These are phyloP conservation scores for Fusarium albosuccineum DNA, from an alignment of 2,329 filamentous ascomycete genomes.

Conservation along the genomic window DNA sequence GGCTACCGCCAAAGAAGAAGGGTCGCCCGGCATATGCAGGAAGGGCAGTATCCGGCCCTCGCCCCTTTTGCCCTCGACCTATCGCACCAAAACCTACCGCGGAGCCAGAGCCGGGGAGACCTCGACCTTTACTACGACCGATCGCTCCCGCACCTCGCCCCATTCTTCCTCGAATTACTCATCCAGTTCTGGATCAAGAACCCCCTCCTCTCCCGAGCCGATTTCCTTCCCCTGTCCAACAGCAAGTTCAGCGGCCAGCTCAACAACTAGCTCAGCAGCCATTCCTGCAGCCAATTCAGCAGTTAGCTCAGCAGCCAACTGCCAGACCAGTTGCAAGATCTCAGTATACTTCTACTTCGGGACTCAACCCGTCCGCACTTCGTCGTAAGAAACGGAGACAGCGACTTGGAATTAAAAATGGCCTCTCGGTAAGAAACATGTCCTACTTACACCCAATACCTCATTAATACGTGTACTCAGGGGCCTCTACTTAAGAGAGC, in stretches of 20 bases:
- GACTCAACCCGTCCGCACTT: background rate
- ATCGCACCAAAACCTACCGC: conserved; percentile 49
- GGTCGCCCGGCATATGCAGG: conserved; percentile 61
- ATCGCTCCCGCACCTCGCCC: conserved; percentile 27
- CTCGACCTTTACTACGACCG: conserved; percentile 9
- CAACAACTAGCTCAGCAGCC: no score
- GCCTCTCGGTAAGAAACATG: background rate
- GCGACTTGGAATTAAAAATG: background rate
- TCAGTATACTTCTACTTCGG: background rate
- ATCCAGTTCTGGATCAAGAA: background rate
- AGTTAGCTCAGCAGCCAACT: background rate
- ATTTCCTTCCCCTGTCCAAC: no score
- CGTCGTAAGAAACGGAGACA: background rate
- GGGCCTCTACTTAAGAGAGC: background rate
- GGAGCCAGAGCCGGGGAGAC: conserved; percentile 4
- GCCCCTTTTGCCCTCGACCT: conserved; percentile 50
- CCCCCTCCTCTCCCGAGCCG: background rate
- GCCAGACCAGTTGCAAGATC: background rate
- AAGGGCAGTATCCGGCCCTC: conserved; percentile 51
- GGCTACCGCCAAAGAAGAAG: conserved; percentile 51
- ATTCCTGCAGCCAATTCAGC: no score
- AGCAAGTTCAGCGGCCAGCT: no score
- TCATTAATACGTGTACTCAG: conserved; percentile 7
- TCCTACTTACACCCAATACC: background rate
- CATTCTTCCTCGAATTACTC: background rate